Evolutionary conservation across 352 stramenopile species (phyloP).

Genomic region (Phytopythium oedochilum): DNA sequence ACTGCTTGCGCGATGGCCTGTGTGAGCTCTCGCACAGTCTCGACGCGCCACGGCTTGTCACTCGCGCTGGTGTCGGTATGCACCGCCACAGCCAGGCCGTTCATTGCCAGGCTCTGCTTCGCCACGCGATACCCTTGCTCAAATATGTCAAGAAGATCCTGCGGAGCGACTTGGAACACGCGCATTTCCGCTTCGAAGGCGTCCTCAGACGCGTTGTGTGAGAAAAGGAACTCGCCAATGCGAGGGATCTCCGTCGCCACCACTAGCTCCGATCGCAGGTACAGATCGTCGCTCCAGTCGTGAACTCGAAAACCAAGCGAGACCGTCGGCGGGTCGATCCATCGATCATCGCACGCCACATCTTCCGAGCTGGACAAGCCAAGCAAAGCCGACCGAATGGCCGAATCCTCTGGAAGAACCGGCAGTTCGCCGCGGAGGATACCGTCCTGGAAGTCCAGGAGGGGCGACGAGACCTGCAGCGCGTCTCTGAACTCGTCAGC

Average conservation of each 20-base stretch:
- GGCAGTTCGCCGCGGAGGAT: background rate
- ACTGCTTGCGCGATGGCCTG: background rate
- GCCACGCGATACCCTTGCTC: background rate
- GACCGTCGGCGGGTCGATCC: background rate
- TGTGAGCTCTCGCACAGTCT: background rate
- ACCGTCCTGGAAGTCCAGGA: background rate
- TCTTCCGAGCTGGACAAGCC: background rate
- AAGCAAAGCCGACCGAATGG: background rate
- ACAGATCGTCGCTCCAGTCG: slow-evolving; percentile 21
- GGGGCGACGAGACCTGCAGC: background rate
- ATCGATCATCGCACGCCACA: background rate
- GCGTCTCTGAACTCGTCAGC: background rate
- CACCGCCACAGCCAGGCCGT: background rate
- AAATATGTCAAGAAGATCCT: background rate
- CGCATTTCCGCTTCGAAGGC: background rate
- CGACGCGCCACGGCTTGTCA: background rate
- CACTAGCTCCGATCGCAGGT: slow-evolving; percentile 9
- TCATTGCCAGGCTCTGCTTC: background rate
- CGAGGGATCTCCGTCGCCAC: slow-evolving; percentile 12
- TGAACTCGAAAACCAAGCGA: slow-evolving; percentile 24
- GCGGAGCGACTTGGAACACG: background rate
- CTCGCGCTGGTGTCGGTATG: background rate
- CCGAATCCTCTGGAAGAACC: background rate
- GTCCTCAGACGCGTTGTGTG: background rate
- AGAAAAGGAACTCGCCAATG: slow-evolving; percentile 11